phyloP scores from a whole-genome alignment of 768 basidiomycete species.

The Tubosaeta sp. region DNA sequence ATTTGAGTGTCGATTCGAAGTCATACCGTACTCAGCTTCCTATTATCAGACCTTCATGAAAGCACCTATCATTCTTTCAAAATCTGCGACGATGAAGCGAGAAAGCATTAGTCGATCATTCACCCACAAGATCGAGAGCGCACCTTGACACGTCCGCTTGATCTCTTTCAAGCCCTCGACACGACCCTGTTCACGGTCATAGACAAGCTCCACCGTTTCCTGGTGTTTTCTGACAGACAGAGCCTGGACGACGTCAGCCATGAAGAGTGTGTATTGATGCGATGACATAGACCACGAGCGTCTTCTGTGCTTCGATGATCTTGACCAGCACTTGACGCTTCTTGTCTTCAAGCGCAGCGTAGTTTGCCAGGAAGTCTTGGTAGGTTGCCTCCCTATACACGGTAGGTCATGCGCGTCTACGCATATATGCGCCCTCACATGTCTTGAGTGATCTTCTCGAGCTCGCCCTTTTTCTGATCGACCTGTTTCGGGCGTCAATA shows the following conservation, averaged over 20 bases:
- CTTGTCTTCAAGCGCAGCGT: slow-evolving; percentile 25
- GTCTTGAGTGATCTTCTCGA: slow-evolving; percentile 15
- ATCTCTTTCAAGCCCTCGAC: slow-evolving; percentile 18
- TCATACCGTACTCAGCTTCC: too few relatives aligned
- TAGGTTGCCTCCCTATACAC: slow-evolving; percentile 21
- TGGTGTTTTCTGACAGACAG: slow-evolving; percentile 28
- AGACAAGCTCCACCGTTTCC: slow-evolving; percentile 15
- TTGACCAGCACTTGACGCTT: slow-evolving; percentile 24
- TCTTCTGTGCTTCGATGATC: slow-evolving; percentile 20
- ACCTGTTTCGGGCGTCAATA: slow-evolving; percentile 15
- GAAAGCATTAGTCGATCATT: not conserved
- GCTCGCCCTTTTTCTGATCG: slow-evolving; percentile 15
- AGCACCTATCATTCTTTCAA: slow-evolving; percentile 14
- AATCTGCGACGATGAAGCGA: slow-evolving; percentile 7
- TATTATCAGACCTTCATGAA: slow-evolving; percentile 18
- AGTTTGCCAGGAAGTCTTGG: slow-evolving; percentile 23
- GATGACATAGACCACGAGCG: slow-evolving; percentile 21
- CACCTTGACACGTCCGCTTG: slow-evolving; percentile 22
- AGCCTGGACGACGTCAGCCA: slow-evolving; percentile 8
- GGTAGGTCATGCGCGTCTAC: not conserved
- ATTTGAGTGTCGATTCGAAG: not conserved
- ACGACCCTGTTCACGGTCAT: slow-evolving; percentile 24
- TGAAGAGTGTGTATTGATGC: not conserved
- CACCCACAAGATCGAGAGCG: not conserved
- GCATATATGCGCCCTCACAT: slow-evolving; percentile 24